These are phyloP conservation scores for Zopfia rhizophila DNA, from an alignment of 2,329 filamentous ascomycete species.

Conservation along the genomic window DNA sequence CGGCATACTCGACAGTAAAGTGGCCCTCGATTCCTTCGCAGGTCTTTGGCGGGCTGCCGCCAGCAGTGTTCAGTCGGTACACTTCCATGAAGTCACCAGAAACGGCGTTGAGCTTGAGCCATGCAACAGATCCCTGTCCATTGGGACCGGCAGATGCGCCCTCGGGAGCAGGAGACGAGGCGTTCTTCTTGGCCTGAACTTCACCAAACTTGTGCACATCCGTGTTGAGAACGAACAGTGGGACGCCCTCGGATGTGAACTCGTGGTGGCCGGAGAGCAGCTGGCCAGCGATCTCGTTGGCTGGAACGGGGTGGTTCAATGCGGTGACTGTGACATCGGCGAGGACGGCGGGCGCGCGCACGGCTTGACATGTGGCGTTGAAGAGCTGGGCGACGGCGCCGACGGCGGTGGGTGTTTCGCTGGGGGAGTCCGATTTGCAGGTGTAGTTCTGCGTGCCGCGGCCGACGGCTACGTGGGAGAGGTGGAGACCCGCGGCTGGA, in stretches of 20 bases:
- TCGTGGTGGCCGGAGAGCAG: constrained; percentile 80
- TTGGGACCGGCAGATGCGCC: constrained; percentile 67
- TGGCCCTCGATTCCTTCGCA: constrained; percentile 71
- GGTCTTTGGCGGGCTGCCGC: constrained; percentile 77
- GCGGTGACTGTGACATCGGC: constrained; percentile 72
- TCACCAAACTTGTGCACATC: constrained; percentile 64
- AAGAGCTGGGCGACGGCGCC: constrained; percentile 88
- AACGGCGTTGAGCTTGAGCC: constrained; percentile 75
- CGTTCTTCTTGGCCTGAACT: constrained; percentile 72
- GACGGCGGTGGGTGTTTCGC: constrained; percentile 69
- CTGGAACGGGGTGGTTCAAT: constrained; percentile 71
- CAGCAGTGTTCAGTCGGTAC: constrained; percentile 85
- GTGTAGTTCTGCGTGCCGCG: constrained; percentile 96
- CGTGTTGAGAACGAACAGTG: constrained; percentile 82
- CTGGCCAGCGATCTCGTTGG: constrained; percentile 62
- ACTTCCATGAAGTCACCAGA: constrained; percentile 72
- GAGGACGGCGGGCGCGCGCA: constrained; percentile 74
- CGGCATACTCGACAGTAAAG: constrained; percentile 83
- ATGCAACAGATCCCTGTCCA: constrained; percentile 73
- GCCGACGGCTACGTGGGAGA: constrained; percentile 85
- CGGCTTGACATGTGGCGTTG: constrained; percentile 84
- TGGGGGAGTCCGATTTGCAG: constrained; percentile 70
- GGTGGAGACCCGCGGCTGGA: constrained; percentile 67
- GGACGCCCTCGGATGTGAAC: constrained; percentile 76
- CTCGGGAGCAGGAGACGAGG: constrained; percentile 69